These are phyloP conservation scores for Eucalyptus fibrosa DNA, from an alignment of 345 rosid genomes.

Conservation along the genomic window DNA sequence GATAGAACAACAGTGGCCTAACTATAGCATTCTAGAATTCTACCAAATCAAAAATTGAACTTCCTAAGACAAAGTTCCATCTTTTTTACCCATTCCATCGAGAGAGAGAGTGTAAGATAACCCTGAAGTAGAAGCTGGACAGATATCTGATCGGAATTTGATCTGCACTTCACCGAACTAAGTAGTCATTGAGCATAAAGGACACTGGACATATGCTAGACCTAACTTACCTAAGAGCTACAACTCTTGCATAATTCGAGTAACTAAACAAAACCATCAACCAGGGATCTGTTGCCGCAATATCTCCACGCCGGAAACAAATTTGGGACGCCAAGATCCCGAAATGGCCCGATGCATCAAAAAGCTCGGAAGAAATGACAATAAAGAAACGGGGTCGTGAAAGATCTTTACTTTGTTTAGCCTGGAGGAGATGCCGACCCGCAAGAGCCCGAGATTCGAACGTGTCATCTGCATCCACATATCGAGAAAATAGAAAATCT, in stretches of 20 bases:
- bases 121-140: background rate
- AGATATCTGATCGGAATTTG: background rate
- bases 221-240: background rate
- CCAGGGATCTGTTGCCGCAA: background rate
- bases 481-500: background rate
- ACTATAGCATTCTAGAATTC: background rate
- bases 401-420: constrained; percentile 40
- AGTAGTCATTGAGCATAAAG: background rate
- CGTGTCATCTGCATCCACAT: constrained; percentile 15
- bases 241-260: background rate
- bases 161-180: background rate
- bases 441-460: constrained; percentile 22
- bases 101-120: background rate
- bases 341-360: background rate
- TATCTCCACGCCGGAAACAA: background rate
- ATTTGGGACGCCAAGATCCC: background rate
- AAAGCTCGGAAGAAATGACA: background rate
- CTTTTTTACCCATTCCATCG: background rate
- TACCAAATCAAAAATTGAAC: background rate
- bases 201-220: background rate
- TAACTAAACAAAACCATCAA: background rate
- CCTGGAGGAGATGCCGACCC: constrained; percentile 51
- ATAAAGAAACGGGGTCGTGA: background rate
- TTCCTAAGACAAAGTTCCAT: background rate
- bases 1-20: background rate